Percentiles rank a stretch among this genome's conserved stretches.
These are phyloP conservation scores for Rhynchospora pubera DNA, from an alignment of 176 grass and related monocot species.

Conservation along the genomic window DNA sequence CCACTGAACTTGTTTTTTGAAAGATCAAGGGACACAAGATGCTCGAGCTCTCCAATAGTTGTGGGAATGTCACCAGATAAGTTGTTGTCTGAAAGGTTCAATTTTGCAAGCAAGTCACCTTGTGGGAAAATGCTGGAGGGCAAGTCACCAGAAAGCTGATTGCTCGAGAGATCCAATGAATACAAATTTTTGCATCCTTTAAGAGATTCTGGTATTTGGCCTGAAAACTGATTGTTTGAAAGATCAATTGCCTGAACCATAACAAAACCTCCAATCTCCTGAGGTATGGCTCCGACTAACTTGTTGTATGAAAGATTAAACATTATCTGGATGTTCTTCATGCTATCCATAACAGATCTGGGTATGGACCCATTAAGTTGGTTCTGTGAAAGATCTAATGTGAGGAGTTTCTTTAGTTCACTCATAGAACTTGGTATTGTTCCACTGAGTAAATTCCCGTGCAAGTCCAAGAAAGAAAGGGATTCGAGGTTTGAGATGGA, in stretches of 20 bases:
- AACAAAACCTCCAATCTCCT: constrained; percentile 47
- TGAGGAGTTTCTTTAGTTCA: constrained; percentile 37
- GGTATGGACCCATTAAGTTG: constrained; percentile 44
- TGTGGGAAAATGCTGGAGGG: constrained; percentile 45
- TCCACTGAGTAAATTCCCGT: constrained; percentile 53
- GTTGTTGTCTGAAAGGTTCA: constrained; percentile 65
- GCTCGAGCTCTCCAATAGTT: constrained; percentile 31
- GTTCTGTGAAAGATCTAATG: constrained; percentile 72
- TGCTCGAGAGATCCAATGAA: constrained; percentile 56
- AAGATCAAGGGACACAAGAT: constrained; percentile 47
- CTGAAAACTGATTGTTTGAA: constrained; percentile 65
- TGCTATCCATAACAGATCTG: constrained; percentile 32
- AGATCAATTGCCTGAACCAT: constrained; percentile 78
- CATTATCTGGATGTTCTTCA: constrained; percentile 50
- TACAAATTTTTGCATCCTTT: constrained; percentile 68
- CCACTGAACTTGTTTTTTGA: constrained; percentile 66
- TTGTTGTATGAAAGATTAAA: constrained; percentile 62
- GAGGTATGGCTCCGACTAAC: constrained; percentile 40
- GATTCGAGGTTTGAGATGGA: constrained; percentile 38
- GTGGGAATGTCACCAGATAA: constrained; percentile 51
- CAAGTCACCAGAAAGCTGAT: constrained; percentile 45
- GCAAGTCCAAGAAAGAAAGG: constrained; percentile 55
- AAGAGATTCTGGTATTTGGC: constrained; percentile 48
- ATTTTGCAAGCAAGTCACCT: constrained; percentile 55
- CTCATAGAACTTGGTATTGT: constrained; percentile 46